Evolutionary conservation across 106 monocot genomes (phyloP).

Genomic region (Apostasia ramifera): DNA sequence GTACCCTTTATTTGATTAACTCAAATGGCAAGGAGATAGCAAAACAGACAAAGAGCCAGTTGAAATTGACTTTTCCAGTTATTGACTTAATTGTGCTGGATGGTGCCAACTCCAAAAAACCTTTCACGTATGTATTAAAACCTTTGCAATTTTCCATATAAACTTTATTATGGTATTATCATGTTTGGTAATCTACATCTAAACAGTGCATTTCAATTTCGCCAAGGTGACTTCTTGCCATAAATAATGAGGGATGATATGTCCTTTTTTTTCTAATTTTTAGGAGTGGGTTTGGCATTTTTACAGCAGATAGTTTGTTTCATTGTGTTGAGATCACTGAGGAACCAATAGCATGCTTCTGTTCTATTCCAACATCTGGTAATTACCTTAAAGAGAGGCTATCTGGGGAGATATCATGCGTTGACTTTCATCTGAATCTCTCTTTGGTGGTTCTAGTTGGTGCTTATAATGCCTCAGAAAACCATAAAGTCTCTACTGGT

Average conservation of each 20-base stretch:
- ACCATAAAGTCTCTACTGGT: constrained; percentile 27
- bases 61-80: constrained; percentile 50
- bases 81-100: constrained; percentile 41
- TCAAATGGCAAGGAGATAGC: constrained; percentile 63
- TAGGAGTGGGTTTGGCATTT: constrained; percentile 57
- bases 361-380: constrained; percentile 13
- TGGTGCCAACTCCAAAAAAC: constrained; percentile 29
- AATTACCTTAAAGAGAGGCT: constrained; percentile 17
- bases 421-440: constrained; percentile 59
- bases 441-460: constrained; percentile 56
- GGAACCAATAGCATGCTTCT: constrained; percentile 22
- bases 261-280: constrained; percentile 5
- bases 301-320: constrained; percentile 58
- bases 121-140: constrained; percentile 32
- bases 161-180: not conserved
- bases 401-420: constrained; percentile 37
- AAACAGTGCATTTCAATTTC: not conserved
- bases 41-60: constrained; percentile 43
- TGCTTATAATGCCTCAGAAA: constrained; percentile 24
- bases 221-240: not conserved
- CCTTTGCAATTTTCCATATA: not conserved
- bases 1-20: constrained; percentile 63
- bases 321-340: constrained; percentile 47
- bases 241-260: not conserved
- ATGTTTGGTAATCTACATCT: not conserved